Evolutionary conservation across 2,329 filamentous ascomycete species (phyloP).

Genomic region (Stachybotrys echinatus): DNA sequence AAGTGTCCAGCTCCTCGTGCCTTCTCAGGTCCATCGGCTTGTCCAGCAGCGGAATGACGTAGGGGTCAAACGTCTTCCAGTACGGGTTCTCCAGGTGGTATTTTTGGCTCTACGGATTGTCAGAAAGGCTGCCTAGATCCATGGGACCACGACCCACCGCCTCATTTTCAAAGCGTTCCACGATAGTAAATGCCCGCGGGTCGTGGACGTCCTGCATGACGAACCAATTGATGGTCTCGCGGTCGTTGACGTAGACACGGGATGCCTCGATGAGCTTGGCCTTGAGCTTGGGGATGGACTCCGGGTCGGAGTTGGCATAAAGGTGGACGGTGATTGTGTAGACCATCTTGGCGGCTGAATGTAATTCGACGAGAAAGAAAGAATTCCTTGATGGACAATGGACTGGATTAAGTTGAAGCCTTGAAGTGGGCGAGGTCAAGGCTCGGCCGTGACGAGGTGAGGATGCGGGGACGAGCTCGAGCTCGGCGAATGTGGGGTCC

Average conservation of each 20-base stretch:
- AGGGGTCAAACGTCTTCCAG: conserved; percentile 73
- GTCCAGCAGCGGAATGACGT: conserved; percentile 63
- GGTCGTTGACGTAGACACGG: conserved; percentile 65
- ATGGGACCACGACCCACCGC: conserved; percentile 34
- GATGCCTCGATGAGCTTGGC: conserved; percentile 73
- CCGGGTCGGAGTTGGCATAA: conserved; percentile 61
- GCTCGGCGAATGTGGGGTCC: too few species aligned
- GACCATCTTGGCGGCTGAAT: conserved; percentile 43
- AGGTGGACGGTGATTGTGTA: conserved; percentile 67
- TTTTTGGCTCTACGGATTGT: conserved; percentile 42
- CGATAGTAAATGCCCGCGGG: conserved; percentile 66
- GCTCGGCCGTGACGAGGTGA: too few species aligned
- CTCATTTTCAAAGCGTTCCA: conserved; percentile 68
- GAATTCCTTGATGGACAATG: too few species aligned
- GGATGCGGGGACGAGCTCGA: too few species aligned
- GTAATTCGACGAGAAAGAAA: neutral
- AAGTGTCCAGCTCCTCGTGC: conserved; percentile 61
- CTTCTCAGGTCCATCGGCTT: conserved; percentile 64
- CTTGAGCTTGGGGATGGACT: conserved; percentile 60
- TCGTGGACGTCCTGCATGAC: conserved; percentile 73
- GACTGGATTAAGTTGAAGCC: too few species aligned
- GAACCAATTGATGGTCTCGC: conserved; percentile 66
- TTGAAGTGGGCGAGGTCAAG: too few species aligned
- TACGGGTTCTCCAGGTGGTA: conserved; percentile 65
- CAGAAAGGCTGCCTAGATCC: conserved; percentile 1